A percentile compares a stretch with the other conserved stretches of the same genome.
These are phyloP conservation scores for Fusarium miscanthi DNA, from an alignment of 2,329 filamentous ascomycete genomes.

Conservation along the genomic window DNA sequence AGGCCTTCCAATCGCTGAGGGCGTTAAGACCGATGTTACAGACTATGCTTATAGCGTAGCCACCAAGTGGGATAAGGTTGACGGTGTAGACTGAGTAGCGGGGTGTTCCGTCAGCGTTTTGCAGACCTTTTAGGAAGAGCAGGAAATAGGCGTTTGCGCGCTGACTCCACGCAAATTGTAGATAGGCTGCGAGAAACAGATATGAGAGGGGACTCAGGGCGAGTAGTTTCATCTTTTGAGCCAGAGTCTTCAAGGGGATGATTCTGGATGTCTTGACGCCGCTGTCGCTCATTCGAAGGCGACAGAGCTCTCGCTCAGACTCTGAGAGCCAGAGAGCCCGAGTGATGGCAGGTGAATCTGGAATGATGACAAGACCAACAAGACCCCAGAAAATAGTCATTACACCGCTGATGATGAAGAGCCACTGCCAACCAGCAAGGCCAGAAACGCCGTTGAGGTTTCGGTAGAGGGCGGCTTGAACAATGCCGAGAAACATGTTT, in stretches of 20 bases:
- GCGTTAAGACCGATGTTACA: conserved; percentile 65
- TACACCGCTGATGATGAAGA: conserved; percentile 35
- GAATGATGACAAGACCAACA: conserved; percentile 33
- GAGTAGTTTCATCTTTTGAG: conserved; percentile 33
- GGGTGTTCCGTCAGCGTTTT: conserved; percentile 19
- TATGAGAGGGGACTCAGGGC: conserved; percentile 37
- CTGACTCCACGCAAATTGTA: conserved; percentile 50
- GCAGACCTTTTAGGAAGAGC: conserved; percentile 49
- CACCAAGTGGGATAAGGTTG: conserved; percentile 61
- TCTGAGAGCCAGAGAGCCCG: conserved; percentile 28
- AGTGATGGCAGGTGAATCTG: conserved; percentile 38
- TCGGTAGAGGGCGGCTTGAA: conserved; percentile 35
- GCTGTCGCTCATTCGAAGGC: conserved; percentile 29
- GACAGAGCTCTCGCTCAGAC: conserved; percentile 22
- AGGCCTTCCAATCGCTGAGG: conserved; percentile 58
- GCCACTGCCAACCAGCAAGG: conserved; percentile 41
- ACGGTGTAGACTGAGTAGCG: conserved; percentile 56
- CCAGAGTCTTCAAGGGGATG: conserved; percentile 29
- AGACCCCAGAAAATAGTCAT: conserved; percentile 41
- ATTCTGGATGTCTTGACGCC: conserved; percentile 34
- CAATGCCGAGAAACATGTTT: conserved; percentile 42
- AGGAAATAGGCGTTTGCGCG: conserved; percentile 53
- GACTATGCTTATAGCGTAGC: conserved; percentile 54
- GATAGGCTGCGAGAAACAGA: conserved; percentile 49
- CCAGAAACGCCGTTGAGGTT: conserved; percentile 37